Conservation (phyloP, 495 filamentous ascomycete species). For the Jackrogersella minutella region DNA sequence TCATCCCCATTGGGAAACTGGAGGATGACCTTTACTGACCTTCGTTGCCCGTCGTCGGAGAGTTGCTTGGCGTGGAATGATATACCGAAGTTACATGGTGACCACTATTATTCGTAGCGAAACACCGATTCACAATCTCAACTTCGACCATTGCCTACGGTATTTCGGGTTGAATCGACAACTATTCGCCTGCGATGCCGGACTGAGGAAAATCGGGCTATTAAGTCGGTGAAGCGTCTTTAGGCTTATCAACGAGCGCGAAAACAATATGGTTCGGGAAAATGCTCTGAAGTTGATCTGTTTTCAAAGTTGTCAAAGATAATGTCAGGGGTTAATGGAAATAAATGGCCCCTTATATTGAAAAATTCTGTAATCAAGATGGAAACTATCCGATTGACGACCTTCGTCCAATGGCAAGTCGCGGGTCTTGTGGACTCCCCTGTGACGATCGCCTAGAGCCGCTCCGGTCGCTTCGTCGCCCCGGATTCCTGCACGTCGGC, state of each 20-base stretch:
- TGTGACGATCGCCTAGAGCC: conserved; percentile 24
- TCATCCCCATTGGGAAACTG: background rate
- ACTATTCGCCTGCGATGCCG: conserved; percentile 17
- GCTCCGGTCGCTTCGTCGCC: conserved; percentile 30
- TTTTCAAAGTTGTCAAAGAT: background rate
- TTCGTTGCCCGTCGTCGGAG: background rate
- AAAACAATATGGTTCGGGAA: background rate
- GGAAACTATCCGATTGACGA: conserved; percentile 31
- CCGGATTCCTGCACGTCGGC: conserved; percentile 28
- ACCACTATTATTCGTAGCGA: conserved; percentile 13
- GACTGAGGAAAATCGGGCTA: background rate
- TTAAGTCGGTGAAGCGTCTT: conserved; percentile 9
- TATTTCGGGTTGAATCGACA: background rate
- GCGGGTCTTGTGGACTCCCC: background rate
- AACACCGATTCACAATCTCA: background rate
- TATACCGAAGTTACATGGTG: background rate
- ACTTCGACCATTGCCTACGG: background rate
- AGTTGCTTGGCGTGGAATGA: conserved; percentile 6
- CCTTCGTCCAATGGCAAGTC: conserved; percentile 14
- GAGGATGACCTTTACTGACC: no score
- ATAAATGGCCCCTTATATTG: background rate
- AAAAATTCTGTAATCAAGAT: conserved; percentile 13
- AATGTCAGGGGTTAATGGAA: conserved; percentile 6
- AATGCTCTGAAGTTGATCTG: background rate
- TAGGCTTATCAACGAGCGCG: background rate